Percentiles rank a stretch among this genome's conserved stretches.
These are phyloP conservation scores for Henckelia pumila DNA, from an alignment of 257 asterid species.

Conservation along the genomic window DNA sequence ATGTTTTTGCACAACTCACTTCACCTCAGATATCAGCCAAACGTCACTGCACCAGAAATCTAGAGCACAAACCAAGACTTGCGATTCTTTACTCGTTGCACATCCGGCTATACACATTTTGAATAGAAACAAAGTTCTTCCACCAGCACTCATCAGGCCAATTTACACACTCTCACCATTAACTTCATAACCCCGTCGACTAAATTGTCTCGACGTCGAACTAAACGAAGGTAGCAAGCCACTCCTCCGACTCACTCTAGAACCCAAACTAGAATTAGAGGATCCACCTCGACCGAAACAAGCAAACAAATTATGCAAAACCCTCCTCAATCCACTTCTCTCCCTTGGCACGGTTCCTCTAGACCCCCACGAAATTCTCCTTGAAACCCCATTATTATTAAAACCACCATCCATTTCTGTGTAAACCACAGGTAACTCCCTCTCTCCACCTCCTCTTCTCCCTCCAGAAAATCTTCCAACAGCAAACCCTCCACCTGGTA, in stretches of 20 bases:
- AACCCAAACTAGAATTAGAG: conserved; percentile 50
- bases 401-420: conserved; percentile 94
- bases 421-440: conserved; percentile 84
- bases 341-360: conserved; percentile 53
- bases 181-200: conserved; percentile 48
- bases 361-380: conserved; percentile 77
- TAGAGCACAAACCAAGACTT: background rate
- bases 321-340: conserved; percentile 59
- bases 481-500: conserved; percentile 93
- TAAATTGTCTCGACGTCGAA: conserved; percentile 45
- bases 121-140: background rate
- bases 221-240: conserved; percentile 44
- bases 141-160: background rate
- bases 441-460: conserved; percentile 78
- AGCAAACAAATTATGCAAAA: conserved; percentile 46
- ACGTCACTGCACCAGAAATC: background rate
- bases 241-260: conserved; percentile 47
- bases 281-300: conserved; percentile 62
- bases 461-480: conserved; percentile 87
- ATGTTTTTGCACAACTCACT: background rate
- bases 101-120: background rate
- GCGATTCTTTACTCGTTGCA: background rate
- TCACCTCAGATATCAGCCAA: background rate
- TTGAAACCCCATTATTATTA: conserved; percentile 58
- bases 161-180: conserved; percentile 27